Percentiles rank a stretch among this genome's conserved stretches.
Evolutionary conservation across 768 basidiomycete species (phyloP).

Genomic region (Dioszegia aurantiaca): DNA sequence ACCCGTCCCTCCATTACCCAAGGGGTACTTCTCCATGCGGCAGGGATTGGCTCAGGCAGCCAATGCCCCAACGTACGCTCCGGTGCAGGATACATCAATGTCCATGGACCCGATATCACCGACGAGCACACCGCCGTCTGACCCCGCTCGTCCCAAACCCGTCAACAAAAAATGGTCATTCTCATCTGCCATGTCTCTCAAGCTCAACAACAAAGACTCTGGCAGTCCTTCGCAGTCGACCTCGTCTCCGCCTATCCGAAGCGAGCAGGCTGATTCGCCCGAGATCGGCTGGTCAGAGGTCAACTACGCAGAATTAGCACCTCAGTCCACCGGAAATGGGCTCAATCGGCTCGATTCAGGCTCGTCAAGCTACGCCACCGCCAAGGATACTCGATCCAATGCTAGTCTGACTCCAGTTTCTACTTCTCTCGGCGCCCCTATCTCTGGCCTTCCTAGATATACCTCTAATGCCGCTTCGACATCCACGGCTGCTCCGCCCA

Average conservation of each 20-base stretch:
- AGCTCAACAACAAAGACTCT: slow-evolving; percentile 23
- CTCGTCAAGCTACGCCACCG: slow-evolving; percentile 11
- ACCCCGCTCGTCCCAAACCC: slow-evolving; percentile 15
- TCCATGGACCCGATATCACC: not conserved
- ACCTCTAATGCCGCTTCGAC: slow-evolving; percentile 1
- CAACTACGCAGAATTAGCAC: slow-evolving; percentile 19
- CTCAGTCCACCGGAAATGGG: slow-evolving; percentile 15
- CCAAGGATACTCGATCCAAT: slow-evolving; percentile 1
- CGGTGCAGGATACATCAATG: slow-evolving; percentile 2
- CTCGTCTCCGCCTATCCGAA: slow-evolving; percentile 24
- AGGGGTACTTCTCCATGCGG: slow-evolving; percentile 42
- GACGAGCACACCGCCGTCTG: slow-evolving; percentile 10
- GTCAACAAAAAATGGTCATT: slow-evolving; percentile 52
- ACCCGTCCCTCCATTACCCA: slow-evolving; percentile 51
- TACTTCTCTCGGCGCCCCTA: slow-evolving; percentile 12
- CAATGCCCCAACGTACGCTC: slow-evolving; percentile 13
- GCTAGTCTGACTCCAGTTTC: slow-evolving; percentile 15
- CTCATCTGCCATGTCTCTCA: slow-evolving; percentile 49
- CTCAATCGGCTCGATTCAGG: slow-evolving; percentile 17
- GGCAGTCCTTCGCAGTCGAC: slow-evolving; percentile 26
- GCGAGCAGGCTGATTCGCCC: slow-evolving; percentile 40
- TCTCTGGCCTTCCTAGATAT: slow-evolving; percentile 2
- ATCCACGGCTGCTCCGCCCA: not conserved
- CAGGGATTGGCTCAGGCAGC: slow-evolving; percentile 28
- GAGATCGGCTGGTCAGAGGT: slow-evolving; percentile 44